phyloP scores from a whole-genome alignment of 306 rosid genomes.

The Bauhinia variegata region DNA sequence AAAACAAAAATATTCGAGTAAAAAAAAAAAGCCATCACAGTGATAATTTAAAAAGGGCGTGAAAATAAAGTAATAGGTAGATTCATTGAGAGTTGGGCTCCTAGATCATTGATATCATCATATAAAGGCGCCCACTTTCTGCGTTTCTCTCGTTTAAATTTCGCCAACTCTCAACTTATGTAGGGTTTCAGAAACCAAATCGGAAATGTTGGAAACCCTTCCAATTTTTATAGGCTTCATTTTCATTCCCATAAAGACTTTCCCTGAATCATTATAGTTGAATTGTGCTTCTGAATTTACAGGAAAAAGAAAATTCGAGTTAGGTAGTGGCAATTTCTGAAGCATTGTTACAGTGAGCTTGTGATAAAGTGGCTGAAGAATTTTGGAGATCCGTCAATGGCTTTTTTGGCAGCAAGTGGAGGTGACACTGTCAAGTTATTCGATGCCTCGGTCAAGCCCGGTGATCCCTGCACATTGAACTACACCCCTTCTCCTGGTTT shows the following conservation, averaged over 20 bases:
- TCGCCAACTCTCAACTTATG: background rate
- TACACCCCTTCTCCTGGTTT: conserved; percentile 81
- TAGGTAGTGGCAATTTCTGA: conserved; percentile 77
- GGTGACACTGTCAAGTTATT: conserved; percentile 74
- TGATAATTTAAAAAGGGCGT: background rate
- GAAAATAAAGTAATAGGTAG: background rate
- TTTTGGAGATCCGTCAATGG: background rate
- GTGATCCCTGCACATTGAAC: conserved; percentile 87
- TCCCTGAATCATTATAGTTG: too few relatives aligned
- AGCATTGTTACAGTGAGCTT: conserved; percentile 9
- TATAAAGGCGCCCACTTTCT: conserved; percentile 45
- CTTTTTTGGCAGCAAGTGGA: too few relatives aligned
- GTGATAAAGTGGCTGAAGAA: too few relatives aligned
- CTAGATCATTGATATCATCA: conserved; percentile 11
- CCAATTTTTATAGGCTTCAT: too few relatives aligned
- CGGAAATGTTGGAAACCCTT: too few relatives aligned
- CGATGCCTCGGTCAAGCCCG: conserved; percentile 79
- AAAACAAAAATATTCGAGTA: too few relatives aligned
- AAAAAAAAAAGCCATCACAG: background rate
- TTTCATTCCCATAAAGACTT: conserved; percentile 62
- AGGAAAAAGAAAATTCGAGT: conserved; percentile 41
- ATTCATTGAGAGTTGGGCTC: conserved; percentile 20
- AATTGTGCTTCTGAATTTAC: too few relatives aligned
- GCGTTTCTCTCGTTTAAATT: conserved; percentile 35
- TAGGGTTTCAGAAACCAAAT: too few relatives aligned